phyloP scores from a whole-genome alignment of 345 rosid genomes.

The Nasturtium officinale region DNA sequence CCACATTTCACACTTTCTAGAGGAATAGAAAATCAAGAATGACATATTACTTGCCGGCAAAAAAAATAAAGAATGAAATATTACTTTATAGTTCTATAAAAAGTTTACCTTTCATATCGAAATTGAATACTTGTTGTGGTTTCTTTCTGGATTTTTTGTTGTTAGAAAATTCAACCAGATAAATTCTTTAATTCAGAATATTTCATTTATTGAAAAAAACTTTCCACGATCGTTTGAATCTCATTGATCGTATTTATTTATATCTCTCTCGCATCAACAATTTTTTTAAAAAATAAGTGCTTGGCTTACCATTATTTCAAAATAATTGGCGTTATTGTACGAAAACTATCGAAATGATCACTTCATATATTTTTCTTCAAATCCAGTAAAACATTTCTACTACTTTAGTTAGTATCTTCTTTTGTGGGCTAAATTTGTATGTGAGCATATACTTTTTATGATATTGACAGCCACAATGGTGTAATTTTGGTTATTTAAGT shows the following conservation, averaged over 20 bases:
- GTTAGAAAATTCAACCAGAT: not conserved
- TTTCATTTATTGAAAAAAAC: not conserved
- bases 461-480: slow-evolving; percentile 26
- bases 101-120: slow-evolving; percentile 24
- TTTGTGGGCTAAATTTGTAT: not conserved
- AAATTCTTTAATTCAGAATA: not conserved
- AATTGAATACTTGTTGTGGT: not conserved
- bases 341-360: not conserved
- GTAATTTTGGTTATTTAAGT: not conserved
- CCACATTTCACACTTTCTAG: slow-evolving; percentile 34
- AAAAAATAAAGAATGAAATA: not conserved
- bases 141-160: not conserved
- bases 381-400: not conserved
- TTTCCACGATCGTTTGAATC: not conserved
- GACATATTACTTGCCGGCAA: not conserved
- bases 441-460: slow-evolving; percentile 8
- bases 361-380: not conserved
- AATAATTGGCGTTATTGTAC: not conserved
- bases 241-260: not conserved
- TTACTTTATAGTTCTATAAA: not conserved
- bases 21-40: not conserved
- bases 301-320: not conserved
- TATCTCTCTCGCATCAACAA: not conserved
- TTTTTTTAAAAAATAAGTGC: not conserved
- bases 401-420: not conserved